Evolutionary conservation across 768 basidiomycete genomes (phyloP).

Genomic region (Cubamyces lactineus): DNA sequence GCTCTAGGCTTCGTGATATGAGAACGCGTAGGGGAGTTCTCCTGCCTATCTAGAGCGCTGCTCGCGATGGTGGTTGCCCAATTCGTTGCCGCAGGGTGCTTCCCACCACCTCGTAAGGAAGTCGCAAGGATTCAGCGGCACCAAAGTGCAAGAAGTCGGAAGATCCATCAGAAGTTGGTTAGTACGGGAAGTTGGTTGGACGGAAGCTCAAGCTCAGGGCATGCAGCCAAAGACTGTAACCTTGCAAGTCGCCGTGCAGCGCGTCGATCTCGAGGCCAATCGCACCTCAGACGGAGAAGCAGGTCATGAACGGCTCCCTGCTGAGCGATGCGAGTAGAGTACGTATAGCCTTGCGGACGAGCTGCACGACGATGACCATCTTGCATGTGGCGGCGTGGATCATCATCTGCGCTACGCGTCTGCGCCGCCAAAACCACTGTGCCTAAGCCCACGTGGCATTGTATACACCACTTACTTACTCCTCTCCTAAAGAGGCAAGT

Average conservation of each 20-base stretch:
- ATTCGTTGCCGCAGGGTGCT: conserved; percentile 5
- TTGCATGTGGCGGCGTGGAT: not conserved
- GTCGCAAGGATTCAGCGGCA: not conserved
- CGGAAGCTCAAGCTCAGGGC: no score
- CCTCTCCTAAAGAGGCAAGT: not conserved
- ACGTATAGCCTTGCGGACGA: no score
- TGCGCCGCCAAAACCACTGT: not conserved
- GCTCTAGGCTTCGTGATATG: conserved; percentile 23
- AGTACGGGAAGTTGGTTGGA: no score
- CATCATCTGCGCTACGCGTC: not conserved
- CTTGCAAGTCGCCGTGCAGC: not conserved
- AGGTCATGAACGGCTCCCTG: no score
- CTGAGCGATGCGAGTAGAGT: no score
- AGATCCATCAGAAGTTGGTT: conserved; percentile 1
- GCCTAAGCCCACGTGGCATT: not conserved
- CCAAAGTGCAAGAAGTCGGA: not conserved
- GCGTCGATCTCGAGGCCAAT: not conserved
- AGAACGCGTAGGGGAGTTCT: conserved; percentile 4
- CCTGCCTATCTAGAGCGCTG: conserved; percentile 14
- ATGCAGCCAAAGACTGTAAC: no score
- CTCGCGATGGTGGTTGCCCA: conserved; percentile 2
- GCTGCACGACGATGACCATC: not conserved
- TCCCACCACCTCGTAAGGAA: not conserved
- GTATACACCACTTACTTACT: not conserved
- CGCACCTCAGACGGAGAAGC: not conserved